Base-by-base conservation (phyloP, 768 basidiomycete genomes). In the Boletus patriciae region DNA sequence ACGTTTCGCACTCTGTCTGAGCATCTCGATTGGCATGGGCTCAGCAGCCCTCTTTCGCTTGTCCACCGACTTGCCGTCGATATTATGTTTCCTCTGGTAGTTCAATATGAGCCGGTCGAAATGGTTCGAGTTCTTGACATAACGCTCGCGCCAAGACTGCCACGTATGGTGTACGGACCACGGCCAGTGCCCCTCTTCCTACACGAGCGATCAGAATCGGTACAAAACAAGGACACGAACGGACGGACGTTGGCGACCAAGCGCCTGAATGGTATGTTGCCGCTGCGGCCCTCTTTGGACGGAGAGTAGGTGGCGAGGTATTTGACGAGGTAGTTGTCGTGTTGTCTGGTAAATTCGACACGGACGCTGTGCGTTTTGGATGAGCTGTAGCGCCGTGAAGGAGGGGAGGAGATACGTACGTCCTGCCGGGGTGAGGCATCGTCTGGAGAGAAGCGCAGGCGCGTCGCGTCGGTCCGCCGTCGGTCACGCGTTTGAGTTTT, bases 81-180 rank as follows among this genome's bases (percentile, higher is more conserved):
- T 10, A 11, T 21, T 54, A 8, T 78, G 62, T 51, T 74, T 74
- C 54, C 58, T 52, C 52, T 78, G 78, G 55, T 78, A 79, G 10
- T 43, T 63, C 37, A 48, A 59, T 38, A 87, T 85, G n/a, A 45
- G 49, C 3, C 11, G 27, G 57, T 86, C 77, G 50, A 83, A 85
- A 0, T 60, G 23, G 0, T 34, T 61, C 38, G 73, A 48, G 47
- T 86, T 74, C 58, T 75, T 82, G 57, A 65, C 72, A 60, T 87
- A 88, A n/a, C 79, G 76, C 45, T 83, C 78, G 23, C 83, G 79
- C 87, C 87, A 88, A 5, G 84, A 84, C n/a, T 76, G 75, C 81
- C 77, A 82, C 3, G 83, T 4, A 65, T 86, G 87, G 7, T 66
- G 70, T 18, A 47, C 58, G n/a, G 77, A 69, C 82, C 84, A 87